Evolutionary conservation across 1,284 basidiomycete genomes (phyloP).

Genomic region (Serendipita sp.): DNA sequence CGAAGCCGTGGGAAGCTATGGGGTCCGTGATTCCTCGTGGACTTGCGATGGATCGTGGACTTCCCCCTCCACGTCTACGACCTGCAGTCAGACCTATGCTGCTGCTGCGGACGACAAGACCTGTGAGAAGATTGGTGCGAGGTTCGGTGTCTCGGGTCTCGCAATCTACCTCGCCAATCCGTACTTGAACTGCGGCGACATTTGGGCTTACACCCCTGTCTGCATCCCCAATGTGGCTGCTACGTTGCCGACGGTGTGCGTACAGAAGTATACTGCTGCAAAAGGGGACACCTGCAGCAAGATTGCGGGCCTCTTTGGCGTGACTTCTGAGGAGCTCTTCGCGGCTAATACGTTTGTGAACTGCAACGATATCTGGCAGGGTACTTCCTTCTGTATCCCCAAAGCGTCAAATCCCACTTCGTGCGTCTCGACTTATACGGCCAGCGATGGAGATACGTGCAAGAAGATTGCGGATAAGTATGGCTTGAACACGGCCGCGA

Average conservation of each 20-base stretch:
- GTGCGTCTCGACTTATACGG: background rate
- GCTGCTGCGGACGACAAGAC: background rate
- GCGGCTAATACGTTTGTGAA: background rate
- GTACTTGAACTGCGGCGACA: background rate
- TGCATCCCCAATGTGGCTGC: background rate
- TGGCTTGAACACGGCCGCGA: background rate
- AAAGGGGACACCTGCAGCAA: background rate
- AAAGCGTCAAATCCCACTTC: background rate
- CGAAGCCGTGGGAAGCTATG: background rate
- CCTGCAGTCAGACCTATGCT: background rate
- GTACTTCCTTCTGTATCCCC: background rate
- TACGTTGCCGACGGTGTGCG: background rate
- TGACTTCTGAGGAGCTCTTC: background rate
- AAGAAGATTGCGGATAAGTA: background rate
- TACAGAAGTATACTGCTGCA: background rate
- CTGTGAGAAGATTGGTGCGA: background rate
- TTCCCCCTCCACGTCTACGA: background rate
- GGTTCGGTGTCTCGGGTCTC: background rate
- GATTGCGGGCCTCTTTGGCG: background rate
- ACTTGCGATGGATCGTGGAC: background rate
- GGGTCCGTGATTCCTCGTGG: background rate
- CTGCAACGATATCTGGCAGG: background rate
- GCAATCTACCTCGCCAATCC: background rate
- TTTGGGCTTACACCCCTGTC: background rate
- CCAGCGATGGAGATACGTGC: background rate